Evolutionary conservation across 345 rosid species (phyloP), one percentile per base, ranked within the genome.

Genomic region (Alliaria petiolata): DNA sequence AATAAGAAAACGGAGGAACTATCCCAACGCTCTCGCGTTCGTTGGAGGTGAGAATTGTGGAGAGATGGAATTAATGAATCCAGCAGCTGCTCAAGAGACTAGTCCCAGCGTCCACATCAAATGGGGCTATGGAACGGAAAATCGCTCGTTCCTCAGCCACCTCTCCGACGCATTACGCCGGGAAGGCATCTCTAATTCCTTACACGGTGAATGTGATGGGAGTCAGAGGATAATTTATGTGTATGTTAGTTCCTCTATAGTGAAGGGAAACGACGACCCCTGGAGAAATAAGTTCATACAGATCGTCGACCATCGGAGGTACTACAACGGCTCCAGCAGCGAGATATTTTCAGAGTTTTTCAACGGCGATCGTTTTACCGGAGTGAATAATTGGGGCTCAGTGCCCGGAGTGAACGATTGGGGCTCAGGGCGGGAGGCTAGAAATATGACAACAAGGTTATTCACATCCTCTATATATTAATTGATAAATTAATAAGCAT

Each of bases 161-260:
- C 58, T 65, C 45, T 36, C 22, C 9, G 58, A 58, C 58, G 71
- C 62, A 17, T 53, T 67, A 53, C 61, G 51, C 71, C 50, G 71
- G 5, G 42, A 26, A 67, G 62, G 62, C 31, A 39, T 67, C 52
- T 52, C 65, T 56, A 1, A 2, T 22, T 22, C 25, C 25, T 22
- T 22, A 22, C n/a, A n/a, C n/a, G n/a, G n/a, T n/a, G n/a, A n/a
- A n/a, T n/a, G n/a, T n/a, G 3, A 22, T 22, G 25, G 25, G 25
- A 22, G 25, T 22, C 9, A 15, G 8, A 9, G 1, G 47, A 3
- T 7, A 5, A 4, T 28, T 43, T n/a, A 4, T 0, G 55, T 50
- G 19, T 9, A n/a, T 0, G 47, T 43, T 43, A 8, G 0, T 22
- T 22, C 3, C 25, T 1, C 3, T 22, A 22, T 22, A 22, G 25